A percentile compares a stretch with the other conserved stretches of the same genome.
These are phyloP conservation scores for Puccinia hordei DNA, from an alignment of 1,284 basidiomycete species.

Conservation along the genomic window DNA sequence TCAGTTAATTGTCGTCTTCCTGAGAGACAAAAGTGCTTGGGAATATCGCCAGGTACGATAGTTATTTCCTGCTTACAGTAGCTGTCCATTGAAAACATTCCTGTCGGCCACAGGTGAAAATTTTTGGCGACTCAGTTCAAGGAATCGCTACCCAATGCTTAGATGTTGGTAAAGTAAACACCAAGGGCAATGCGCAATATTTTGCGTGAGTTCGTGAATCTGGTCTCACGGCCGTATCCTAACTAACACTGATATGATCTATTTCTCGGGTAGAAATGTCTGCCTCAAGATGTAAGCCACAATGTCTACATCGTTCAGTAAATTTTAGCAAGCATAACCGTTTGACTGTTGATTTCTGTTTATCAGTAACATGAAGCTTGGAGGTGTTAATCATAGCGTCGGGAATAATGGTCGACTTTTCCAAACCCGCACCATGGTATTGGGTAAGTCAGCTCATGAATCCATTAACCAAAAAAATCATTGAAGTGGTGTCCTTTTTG, in stretches of 20 bases:
- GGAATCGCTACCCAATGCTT: conserved; percentile 46
- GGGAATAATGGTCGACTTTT: conserved; percentile 18
- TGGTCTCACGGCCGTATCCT: neutral
- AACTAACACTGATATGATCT: conserved; percentile 1
- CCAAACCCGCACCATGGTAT: conserved; percentile 41
- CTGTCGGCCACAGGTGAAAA: conserved; percentile 35
- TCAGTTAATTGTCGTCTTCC: conserved; percentile 43
- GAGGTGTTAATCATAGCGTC: conserved; percentile 45
- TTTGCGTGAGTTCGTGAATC: conserved; percentile 35
- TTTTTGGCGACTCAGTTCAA: conserved; percentile 44
- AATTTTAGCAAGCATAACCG: neutral
- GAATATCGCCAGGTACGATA: conserved; percentile 40
- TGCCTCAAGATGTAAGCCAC: conserved; percentile 39
- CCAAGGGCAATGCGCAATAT: conserved; percentile 45
- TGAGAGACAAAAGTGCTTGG: conserved; percentile 44
- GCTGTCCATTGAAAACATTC: neutral
- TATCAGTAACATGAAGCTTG: conserved; percentile 45
- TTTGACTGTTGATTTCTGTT: neutral
- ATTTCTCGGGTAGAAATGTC: conserved; percentile 20
- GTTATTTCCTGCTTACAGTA: neutral
- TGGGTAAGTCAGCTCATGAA: conserved; percentile 21
- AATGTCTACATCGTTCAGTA: neutral
- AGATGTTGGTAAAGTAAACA: conserved; percentile 30
- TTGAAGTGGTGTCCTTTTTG: neutral
- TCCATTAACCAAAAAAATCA: neutral